phyloP scores from a whole-genome alignment of 495 filamentous ascomycete genomes.

The Barbatosphaeria neglecta region DNA sequence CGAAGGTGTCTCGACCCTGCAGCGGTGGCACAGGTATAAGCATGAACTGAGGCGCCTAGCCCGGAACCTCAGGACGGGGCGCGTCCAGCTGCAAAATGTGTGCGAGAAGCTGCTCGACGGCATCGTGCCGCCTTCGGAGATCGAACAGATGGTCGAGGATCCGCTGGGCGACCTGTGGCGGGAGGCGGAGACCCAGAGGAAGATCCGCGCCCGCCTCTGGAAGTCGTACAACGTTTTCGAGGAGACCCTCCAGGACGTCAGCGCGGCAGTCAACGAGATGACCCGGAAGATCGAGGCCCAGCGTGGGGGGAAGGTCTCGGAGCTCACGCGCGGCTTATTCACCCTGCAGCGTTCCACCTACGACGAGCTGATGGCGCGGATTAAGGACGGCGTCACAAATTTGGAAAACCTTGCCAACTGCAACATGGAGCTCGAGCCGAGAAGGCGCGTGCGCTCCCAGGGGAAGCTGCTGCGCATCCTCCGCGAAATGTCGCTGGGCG shows the following conservation, averaged over 20 bases:
- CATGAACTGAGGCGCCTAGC: constrained; percentile 18
- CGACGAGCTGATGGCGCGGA: constrained; percentile 13
- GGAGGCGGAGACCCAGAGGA: constrained; percentile 6
- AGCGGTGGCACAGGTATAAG: constrained; percentile 13
- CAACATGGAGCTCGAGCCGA: constrained; percentile 19
- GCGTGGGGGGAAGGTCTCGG: constrained; percentile 6
- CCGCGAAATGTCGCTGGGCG: constrained; percentile 14
- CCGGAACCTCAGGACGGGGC: constrained; percentile 19
- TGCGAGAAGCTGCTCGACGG: constrained; percentile 19
- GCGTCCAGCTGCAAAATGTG: constrained; percentile 17
- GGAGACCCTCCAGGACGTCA: constrained; percentile 9
- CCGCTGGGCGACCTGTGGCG: constrained; percentile 11
- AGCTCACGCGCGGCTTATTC: constrained; percentile 19
- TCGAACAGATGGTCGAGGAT: constrained; percentile 15
- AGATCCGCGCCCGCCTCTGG: constrained; percentile 9
- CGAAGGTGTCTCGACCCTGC: constrained; percentile 14
- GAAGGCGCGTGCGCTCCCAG: constrained; percentile 8
- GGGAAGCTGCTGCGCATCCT: constrained; percentile 13
- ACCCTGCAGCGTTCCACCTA: constrained; percentile 15
- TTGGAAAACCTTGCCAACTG: constrained; percentile 20
- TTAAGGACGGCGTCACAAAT: constrained; percentile 19
- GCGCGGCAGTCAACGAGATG: constrained; percentile 9
- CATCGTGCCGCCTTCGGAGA: constrained; percentile 8
- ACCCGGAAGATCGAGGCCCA: constrained; percentile 7
- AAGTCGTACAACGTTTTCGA: constrained; percentile 8